Evolutionary conservation across 202 grass and related monocot genomes (phyloP), one percentile per base, ranked within the genome.

Genomic region (Schoenoplectus tabernaemontani): DNA sequence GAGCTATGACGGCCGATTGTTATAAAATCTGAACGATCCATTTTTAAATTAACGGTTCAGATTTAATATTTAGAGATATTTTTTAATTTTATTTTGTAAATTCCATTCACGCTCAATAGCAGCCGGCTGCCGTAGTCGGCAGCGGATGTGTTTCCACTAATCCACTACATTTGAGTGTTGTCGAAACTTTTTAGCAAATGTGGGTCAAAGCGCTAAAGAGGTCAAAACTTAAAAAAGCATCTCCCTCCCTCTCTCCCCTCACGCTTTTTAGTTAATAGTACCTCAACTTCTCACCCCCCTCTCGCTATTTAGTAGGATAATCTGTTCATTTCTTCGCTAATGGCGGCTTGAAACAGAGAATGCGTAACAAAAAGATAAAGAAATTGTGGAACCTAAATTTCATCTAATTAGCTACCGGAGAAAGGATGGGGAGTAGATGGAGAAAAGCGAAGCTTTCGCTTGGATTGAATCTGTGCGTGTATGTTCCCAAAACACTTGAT

Each of bases 391-490:
- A 4, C 12, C 17, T 0, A 48, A 37, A n/a, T n/a, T 15, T 22
- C 4, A 34, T 39, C 26, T 5, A 64, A 65, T 5, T 23, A 11
- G 7, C 36, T 10, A 12, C 42, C 20, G 3, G 30, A 60, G 58
- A 28, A 4, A 54, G 34, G 46, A 93, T 93, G 93, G 93, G 83
- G 75, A 93, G 91, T 82, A 81, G 83, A 85, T 97, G 91, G 93
- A 90, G 88, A 81, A 97, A 97, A 78, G 93, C 93, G 59, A 97
- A 97, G 89, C 87, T 88, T 62, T 89, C 93, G 15, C 85, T 97
- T 60, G 91, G 93, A 33, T 78, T 93, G 54, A 97, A 93, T 78
- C 87, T 97, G 48, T 97, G 93, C 89, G 89, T 97, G 33, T 93
- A 97, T 77, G 85, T 93, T 37, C 93, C 91, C 1, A 78, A 84